A percentile compares a stretch with the other conserved stretches of the same genome.
Evolutionary conservation across 257 asterid species (phyloP).

Genomic region (Solanum okadae): DNA sequence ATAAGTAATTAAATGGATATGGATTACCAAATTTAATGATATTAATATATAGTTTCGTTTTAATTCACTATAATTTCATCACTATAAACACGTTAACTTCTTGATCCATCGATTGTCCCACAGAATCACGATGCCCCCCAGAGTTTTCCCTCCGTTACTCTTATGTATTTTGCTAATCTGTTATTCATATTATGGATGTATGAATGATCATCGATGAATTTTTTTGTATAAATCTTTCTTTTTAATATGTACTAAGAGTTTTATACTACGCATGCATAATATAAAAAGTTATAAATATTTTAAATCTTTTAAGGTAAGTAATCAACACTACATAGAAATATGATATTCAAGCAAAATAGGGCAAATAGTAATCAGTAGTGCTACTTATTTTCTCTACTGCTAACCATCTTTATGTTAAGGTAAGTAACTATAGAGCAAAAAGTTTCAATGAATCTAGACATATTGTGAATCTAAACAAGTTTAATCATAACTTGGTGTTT

Average conservation of each 20-base stretch:
- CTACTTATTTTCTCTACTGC: background rate
- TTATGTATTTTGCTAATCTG: too few species aligned
- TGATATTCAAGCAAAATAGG: background rate
- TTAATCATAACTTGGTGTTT: background rate
- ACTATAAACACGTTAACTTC: too few species aligned
- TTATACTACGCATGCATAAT: background rate
- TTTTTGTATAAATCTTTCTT: background rate
- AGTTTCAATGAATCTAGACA: background rate
- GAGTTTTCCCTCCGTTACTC: too few species aligned
- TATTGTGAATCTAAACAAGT: background rate
- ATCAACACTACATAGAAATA: background rate
- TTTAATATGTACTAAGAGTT: background rate
- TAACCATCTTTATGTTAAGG: background rate
- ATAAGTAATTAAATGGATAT: too few species aligned
- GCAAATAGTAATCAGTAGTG: background rate
- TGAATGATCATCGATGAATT: background rate
- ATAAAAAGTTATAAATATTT: background rate
- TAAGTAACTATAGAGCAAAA: background rate
- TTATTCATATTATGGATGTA: too few species aligned
- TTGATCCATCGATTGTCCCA: too few species aligned
- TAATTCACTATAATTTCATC: too few species aligned
- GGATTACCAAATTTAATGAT: too few species aligned
- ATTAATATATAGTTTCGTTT: too few species aligned
- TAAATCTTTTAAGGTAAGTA: background rate
- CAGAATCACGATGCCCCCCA: too few species aligned